Percentiles rank a stretch among this genome's conserved stretches.
phyloP scores from a whole-genome alignment of 345 rosid genomes.

The Conringia planisiliqua region DNA sequence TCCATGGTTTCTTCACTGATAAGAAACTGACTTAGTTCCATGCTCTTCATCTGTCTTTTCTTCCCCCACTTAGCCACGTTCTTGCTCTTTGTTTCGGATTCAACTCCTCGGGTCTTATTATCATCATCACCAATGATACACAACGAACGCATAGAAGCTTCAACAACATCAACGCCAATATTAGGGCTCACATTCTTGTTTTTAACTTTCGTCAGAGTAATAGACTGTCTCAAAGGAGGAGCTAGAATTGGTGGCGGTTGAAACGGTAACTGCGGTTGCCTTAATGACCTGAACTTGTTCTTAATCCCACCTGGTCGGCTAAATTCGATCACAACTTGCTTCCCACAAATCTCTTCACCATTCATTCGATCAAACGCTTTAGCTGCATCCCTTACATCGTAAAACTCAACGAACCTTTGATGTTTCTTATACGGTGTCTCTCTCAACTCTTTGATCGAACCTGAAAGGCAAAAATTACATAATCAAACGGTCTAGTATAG shows the following conservation, averaged over 20 bases:
- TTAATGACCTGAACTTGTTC: constrained; percentile 44
- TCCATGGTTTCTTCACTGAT: constrained; percentile 51
- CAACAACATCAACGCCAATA: constrained; percentile 24
- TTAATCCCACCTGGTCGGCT: constrained; percentile 86
- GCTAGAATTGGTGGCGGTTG: constrained; percentile 12
- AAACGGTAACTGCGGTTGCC: constrained; percentile 16
- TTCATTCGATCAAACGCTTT: constrained; percentile 70
- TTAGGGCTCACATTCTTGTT: constrained; percentile 21
- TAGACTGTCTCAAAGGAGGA: constrained; percentile 1
- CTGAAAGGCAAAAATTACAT: constrained; percentile 31
- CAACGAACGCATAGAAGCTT: constrained; percentile 36
- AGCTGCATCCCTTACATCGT: constrained; percentile 79
- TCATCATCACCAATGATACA: constrained; percentile 4
- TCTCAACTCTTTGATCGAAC: constrained; percentile 68
- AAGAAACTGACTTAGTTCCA: constrained; percentile 64
- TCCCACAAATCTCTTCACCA: constrained; percentile 70
- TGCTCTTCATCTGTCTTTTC: constrained; percentile 46
- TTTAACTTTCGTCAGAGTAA: background rate
- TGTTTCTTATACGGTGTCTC: constrained; percentile 91
- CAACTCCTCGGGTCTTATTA: constrained; percentile 34
- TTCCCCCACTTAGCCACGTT: constrained; percentile 48
- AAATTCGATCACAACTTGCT: constrained; percentile 69
- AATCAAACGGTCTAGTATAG: background rate
- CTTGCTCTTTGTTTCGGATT: constrained; percentile 6
- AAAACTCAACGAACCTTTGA: constrained; percentile 84